Conservation (phyloP, 345 rosid genomes). For the Brassica nigra region DNA sequence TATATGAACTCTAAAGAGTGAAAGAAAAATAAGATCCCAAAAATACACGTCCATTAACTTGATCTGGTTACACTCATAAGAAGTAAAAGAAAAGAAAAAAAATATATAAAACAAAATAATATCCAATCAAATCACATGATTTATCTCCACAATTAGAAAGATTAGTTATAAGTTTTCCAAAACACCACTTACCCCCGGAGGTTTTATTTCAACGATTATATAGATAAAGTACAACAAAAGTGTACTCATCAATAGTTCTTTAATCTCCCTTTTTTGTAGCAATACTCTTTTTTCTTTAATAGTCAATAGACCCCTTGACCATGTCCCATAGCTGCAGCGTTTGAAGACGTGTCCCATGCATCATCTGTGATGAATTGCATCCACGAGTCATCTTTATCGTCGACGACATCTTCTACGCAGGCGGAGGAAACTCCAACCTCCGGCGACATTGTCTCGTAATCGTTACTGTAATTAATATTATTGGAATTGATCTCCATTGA, state of each 20-base stretch:
- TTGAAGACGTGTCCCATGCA: conserved; percentile 70
- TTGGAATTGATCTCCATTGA: conserved; percentile 47
- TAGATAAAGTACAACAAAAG: conserved; percentile 36
- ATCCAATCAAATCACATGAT: conserved; percentile 34
- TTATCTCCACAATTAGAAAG: conserved; percentile 34
- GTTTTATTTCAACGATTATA: conserved; percentile 34
- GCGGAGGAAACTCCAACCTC: conserved; percentile 61
- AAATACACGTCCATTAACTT: conserved; percentile 21
- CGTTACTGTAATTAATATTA: conserved; percentile 21
- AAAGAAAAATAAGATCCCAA: background rate
- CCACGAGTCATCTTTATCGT: conserved; percentile 94
- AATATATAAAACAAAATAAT: background rate
- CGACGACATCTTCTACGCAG: conserved; percentile 63
- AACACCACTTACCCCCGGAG: conserved; percentile 17
- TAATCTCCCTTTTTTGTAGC: background rate
- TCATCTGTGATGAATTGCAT: conserved; percentile 97
- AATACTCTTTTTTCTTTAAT: background rate
- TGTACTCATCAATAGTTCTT: conserved; percentile 16
- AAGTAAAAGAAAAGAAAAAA: conserved; percentile 7
- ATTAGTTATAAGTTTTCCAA: conserved; percentile 19
- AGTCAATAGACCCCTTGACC: conserved; percentile 44
- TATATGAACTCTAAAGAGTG: background rate
- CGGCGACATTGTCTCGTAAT: conserved; percentile 73
- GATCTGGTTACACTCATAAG: conserved; percentile 42
- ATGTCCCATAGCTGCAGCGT: conserved; percentile 37